phyloP scores from a whole-genome alignment of 768 basidiomycete species.

The Naganishia vaughanmartiniae region DNA sequence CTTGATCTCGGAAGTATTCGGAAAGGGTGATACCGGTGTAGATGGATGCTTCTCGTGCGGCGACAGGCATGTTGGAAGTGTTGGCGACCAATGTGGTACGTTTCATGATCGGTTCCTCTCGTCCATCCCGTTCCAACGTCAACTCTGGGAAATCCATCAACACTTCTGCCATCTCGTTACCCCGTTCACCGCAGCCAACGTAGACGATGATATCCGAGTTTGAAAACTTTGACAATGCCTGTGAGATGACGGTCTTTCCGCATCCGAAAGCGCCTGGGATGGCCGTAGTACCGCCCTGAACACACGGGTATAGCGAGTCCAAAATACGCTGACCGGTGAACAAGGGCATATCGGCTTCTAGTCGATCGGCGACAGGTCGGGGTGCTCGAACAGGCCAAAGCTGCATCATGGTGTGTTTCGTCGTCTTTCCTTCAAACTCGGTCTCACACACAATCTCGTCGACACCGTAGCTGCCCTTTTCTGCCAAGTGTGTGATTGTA shows the following conservation, averaged over 20 bases:
- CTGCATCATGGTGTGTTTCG: constrained; percentile 94
- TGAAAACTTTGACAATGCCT: constrained; percentile 76
- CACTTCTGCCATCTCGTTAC: constrained; percentile 71
- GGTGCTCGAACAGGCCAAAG: constrained; percentile 98
- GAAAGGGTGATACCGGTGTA: constrained; percentile 99
- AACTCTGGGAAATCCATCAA: constrained; percentile 92
- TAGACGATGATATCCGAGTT: constrained; percentile 99
- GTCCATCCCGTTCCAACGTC: constrained; percentile 81
- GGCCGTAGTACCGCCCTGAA: constrained; percentile 52
- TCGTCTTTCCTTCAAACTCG: constrained; percentile 91
- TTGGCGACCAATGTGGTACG: constrained; percentile 98
- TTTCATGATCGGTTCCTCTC: constrained; percentile 99
- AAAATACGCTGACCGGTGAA: constrained; percentile 95
- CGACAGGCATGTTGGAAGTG: constrained; percentile 99
- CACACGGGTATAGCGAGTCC: constrained; percentile 92
- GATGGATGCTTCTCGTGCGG: constrained; percentile 97
- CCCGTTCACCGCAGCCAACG: constrained; percentile 94
- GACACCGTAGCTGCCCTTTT: constrained; percentile 88
- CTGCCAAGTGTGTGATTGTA: constrained; percentile 87
- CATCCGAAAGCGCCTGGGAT: constrained; percentile 99
- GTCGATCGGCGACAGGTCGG: constrained; percentile 90
- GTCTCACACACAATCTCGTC: constrained; percentile 93
- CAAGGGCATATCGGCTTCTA: constrained; percentile 85
- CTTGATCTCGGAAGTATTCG: constrained; percentile 99
- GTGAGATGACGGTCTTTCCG: constrained; percentile 75